Evolutionary conservation across 75 land plant genomes (phyloP).

Genomic region (Adiantum capillusveneris): DNA sequence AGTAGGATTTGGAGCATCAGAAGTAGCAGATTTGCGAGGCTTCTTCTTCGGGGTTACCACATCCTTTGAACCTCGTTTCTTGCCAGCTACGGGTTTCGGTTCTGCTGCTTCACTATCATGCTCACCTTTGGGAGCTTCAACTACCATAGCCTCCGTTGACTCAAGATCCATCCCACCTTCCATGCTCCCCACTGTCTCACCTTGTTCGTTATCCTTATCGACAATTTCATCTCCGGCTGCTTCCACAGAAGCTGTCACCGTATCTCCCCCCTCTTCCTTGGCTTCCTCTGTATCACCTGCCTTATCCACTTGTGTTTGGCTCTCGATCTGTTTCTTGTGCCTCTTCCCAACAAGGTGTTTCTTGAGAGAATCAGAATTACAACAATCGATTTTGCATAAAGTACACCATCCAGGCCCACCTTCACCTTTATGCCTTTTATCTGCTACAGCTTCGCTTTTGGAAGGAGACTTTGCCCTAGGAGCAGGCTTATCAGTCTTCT

Average conservation of each 20-base stretch:
- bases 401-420: constrained; percentile 20
- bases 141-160: background rate
- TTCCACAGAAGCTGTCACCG: background rate
- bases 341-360: constrained; percentile 14
- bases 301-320: background rate
- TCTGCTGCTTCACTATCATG: background rate
- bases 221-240: background rate
- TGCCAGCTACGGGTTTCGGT: no score
- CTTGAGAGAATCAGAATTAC: background rate
- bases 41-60: no score
- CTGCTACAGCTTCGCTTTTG: background rate
- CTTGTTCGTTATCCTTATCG: background rate
- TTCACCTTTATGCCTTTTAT: background rate
- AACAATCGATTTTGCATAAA: constrained; percentile 10
- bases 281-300: no score
- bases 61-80: no score
- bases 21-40: no score
- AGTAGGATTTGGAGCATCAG: no score
- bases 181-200: background rate
- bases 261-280: background rate
- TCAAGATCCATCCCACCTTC: background rate
- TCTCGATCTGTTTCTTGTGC: constrained; percentile 9
- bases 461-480: background rate
- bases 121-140: background rate
- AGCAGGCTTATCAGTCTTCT: constrained; percentile 1